Evolutionary conservation across 2,329 filamentous ascomycete species (phyloP).

Genomic region (Botrytis galanthina): DNA sequence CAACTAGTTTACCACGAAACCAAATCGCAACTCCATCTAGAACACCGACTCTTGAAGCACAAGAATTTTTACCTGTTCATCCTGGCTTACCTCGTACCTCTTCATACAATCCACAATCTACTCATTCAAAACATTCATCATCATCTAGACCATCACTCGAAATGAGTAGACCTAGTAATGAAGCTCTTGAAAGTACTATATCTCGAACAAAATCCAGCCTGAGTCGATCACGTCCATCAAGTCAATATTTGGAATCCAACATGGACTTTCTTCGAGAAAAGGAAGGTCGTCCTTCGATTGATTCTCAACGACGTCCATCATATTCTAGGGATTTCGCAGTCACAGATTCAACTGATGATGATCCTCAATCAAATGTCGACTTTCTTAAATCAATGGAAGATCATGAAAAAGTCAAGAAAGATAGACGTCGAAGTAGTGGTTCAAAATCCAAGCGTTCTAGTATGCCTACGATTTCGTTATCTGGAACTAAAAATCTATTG

Average conservation of each 20-base stretch:
- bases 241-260: slow-evolving; percentile 79
- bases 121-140: slow-evolving; percentile 45
- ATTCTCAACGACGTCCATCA: slow-evolving; percentile 37
- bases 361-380: slow-evolving; percentile 76
- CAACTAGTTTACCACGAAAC: slow-evolving; percentile 47
- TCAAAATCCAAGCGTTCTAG: slow-evolving; percentile 68
- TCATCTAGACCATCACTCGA: slow-evolving; percentile 69
- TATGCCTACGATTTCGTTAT: slow-evolving; percentile 64
- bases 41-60: slow-evolving; percentile 27
- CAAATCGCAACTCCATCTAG: slow-evolving; percentile 27
- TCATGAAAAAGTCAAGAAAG: slow-evolving; percentile 50
- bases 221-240: slow-evolving; percentile 69
- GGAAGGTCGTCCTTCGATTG: slow-evolving; percentile 46
- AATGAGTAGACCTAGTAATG: slow-evolving; percentile 61
- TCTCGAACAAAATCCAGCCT: slow-evolving; percentile 65
- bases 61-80: slow-evolving; percentile 29
- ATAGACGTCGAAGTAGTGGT: slow-evolving; percentile 54
- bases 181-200: slow-evolving; percentile 55
- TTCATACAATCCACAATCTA: slow-evolving; percentile 40
- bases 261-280: slow-evolving; percentile 79
- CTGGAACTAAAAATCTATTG: slow-evolving; percentile 77
- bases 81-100: slow-evolving; percentile 30
- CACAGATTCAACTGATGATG: slow-evolving; percentile 41
- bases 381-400: slow-evolving; percentile 77
- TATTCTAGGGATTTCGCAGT: slow-evolving; percentile 32